Evolutionary conservation across 331 rosid genomes (phyloP).

Genomic region (Spiraea crenata): DNA sequence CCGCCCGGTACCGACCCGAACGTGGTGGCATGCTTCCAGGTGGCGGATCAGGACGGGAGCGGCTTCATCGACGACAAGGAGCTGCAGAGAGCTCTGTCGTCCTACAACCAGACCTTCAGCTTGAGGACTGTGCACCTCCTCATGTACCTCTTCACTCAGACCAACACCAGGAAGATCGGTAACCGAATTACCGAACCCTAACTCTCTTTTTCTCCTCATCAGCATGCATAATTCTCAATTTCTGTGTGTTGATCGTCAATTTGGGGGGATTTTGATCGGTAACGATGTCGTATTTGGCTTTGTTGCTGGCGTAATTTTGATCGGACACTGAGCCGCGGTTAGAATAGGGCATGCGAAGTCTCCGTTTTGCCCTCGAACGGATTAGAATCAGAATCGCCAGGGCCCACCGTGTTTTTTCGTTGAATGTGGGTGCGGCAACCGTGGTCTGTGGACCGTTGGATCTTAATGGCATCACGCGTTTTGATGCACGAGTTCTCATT

Average conservation of each 20-base stretch:
- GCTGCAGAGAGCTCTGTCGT: conserved; percentile 83
- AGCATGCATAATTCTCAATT: too few relatives aligned
- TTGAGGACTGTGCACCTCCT: conserved; percentile 92
- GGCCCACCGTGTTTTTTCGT: too few relatives aligned
- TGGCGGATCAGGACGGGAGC: conserved; percentile 92
- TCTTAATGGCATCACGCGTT: neutral
- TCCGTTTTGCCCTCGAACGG: neutral
- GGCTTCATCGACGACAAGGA: conserved; percentile 90
- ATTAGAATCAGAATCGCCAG: too few relatives aligned
- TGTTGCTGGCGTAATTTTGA: neutral
- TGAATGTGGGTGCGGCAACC: neutral
- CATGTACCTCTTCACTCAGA: conserved; percentile 78
- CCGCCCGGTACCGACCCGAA: conserved; percentile 94
- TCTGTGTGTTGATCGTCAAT: neutral
- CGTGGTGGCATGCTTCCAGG: conserved; percentile 73
- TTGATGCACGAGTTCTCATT: neutral
- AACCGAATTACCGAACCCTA: conserved; percentile 2
- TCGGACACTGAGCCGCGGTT: neutral
- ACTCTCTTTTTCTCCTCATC: neutral
- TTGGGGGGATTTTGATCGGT: conserved; percentile 1
- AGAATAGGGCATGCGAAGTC: neutral
- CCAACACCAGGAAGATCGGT: conserved; percentile 81
- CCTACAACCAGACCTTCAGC: conserved; percentile 80
- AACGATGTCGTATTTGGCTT: neutral
- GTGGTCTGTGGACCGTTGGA: neutral